These are phyloP conservation scores for Candida pseudoglaebosa DNA, from an alignment of 805 yeast genomes.

Conservation along the genomic window DNA sequence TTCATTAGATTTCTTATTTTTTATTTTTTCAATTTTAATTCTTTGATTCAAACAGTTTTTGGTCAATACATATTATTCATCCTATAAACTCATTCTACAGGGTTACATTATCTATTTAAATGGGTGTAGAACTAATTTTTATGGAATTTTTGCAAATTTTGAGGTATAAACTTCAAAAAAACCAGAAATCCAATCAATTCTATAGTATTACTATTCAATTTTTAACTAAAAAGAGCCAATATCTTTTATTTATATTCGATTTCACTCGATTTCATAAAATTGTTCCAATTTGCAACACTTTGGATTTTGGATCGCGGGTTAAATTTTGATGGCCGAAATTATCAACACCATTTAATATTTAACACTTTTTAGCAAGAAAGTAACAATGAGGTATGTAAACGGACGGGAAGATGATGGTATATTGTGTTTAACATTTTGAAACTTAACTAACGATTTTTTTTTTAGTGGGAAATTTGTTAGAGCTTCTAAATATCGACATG, in stretches of 20 bases:
- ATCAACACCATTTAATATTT: neutral
- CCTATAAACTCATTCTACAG: too few relatives aligned
- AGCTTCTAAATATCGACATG: slow-evolving; percentile 96
- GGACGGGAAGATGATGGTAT: neutral
- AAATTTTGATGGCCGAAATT: neutral
- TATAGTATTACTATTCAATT: too few relatives aligned
- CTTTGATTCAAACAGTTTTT: too few relatives aligned
- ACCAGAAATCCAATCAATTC: too few relatives aligned
- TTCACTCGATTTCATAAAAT: neutral
- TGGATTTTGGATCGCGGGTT: neutral
- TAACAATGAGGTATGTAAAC: slow-evolving; percentile 1
- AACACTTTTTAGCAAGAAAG: neutral
- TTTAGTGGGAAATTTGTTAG: slow-evolving; percentile 83
- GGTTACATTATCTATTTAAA: too few relatives aligned
- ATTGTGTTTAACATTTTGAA: neutral
- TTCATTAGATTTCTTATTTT: too few relatives aligned
- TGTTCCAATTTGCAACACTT: neutral
- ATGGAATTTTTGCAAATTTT: too few relatives aligned
- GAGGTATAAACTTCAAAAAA: too few relatives aligned
- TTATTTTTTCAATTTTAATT: too few relatives aligned
- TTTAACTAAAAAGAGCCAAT: neutral
- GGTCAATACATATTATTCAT: too few relatives aligned
- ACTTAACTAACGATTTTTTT: slow-evolving; percentile 6
- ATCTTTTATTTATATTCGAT: neutral
- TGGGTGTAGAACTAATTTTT: too few relatives aligned